Evolutionary conservation across 257 asterid species (phyloP).

Genomic region (Solanum arcanum): DNA sequence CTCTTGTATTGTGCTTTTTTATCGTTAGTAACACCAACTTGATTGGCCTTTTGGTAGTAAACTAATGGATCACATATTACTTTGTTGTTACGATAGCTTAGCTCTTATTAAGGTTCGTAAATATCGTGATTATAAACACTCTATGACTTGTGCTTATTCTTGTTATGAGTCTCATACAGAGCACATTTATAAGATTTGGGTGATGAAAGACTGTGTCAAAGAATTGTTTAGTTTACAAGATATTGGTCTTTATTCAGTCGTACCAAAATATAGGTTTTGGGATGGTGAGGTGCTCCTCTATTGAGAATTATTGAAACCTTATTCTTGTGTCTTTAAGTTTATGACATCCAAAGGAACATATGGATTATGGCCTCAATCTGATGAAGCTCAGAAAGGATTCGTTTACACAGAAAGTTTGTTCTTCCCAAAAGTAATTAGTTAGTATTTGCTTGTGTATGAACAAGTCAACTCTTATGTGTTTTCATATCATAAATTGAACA

Average conservation of each 20-base stretch:
- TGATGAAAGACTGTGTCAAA: not conserved
- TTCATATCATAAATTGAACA: not conserved
- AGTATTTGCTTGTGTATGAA: not conserved
- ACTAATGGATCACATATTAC: not conserved
- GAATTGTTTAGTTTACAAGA: not conserved
- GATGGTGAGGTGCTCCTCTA: not conserved
- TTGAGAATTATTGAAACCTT: not conserved
- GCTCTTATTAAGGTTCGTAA: not conserved
- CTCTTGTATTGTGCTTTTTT: not conserved
- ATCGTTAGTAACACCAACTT: not conserved
- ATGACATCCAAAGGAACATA: not conserved
- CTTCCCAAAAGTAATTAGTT: not conserved
- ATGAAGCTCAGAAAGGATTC: not conserved
- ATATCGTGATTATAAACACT: not conserved
- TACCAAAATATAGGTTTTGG: not conserved
- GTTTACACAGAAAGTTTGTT: not conserved
- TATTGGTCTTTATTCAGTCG: not conserved
- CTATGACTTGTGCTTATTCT: not conserved
- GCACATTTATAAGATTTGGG: not conserved
- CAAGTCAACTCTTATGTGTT: not conserved
- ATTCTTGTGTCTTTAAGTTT: not conserved
- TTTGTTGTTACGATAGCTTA: not conserved
- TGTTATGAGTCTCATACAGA: not conserved
- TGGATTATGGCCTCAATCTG: not conserved
- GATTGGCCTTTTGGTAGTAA: not conserved